These are phyloP conservation scores for Hypomyces perniciosus DNA, from an alignment of 2,329 filamentous ascomycete species.

Conservation along the genomic window DNA sequence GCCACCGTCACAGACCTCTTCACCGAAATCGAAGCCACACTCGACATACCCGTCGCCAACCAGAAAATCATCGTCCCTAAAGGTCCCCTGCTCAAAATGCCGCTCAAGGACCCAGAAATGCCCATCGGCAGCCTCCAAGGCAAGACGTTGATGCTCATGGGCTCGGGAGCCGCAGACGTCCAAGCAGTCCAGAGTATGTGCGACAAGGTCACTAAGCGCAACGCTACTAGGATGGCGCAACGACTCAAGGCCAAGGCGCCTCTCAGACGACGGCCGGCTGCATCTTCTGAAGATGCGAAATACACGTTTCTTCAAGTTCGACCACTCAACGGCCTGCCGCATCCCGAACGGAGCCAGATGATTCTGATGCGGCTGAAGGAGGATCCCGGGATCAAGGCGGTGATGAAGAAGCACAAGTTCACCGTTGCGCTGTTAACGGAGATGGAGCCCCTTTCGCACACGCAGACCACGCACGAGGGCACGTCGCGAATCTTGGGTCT, in stretches of 20 bases:
- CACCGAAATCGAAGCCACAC: slow-evolving; percentile 45
- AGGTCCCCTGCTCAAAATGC: slow-evolving; percentile 56
- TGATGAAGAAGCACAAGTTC: slow-evolving; percentile 82
- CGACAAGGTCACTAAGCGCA: slow-evolving; percentile 42
- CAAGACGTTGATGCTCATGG: slow-evolving; percentile 61
- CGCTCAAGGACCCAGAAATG: slow-evolving; percentile 54
- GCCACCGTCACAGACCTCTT: slow-evolving; percentile 55
- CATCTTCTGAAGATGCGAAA: slow-evolving; percentile 45
- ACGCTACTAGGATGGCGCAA: slow-evolving; percentile 34
- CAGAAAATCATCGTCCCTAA: slow-evolving; percentile 66
- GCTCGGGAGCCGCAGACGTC: slow-evolving; percentile 56
- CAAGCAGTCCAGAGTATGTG: slow-evolving; percentile 46
- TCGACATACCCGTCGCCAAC: slow-evolving; percentile 55
- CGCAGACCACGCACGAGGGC: slow-evolving; percentile 61
- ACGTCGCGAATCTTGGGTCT: slow-evolving; percentile 74
- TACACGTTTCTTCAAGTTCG: slow-evolving; percentile 80
- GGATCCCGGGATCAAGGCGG: slow-evolving; percentile 77
- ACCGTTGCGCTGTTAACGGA: slow-evolving; percentile 82
- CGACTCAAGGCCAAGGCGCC: slow-evolving; percentile 22
- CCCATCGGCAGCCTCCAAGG: slow-evolving; percentile 42
- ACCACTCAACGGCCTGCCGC: slow-evolving; percentile 71
- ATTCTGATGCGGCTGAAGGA: slow-evolving; percentile 71
- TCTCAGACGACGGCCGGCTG: slow-evolving; percentile 8
- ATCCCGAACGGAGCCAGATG: slow-evolving; percentile 61
- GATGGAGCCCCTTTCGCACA: slow-evolving; percentile 87